phyloP scores from a whole-genome alignment of 345 rosid species.

The Psidium friedrichsthalianum region DNA sequence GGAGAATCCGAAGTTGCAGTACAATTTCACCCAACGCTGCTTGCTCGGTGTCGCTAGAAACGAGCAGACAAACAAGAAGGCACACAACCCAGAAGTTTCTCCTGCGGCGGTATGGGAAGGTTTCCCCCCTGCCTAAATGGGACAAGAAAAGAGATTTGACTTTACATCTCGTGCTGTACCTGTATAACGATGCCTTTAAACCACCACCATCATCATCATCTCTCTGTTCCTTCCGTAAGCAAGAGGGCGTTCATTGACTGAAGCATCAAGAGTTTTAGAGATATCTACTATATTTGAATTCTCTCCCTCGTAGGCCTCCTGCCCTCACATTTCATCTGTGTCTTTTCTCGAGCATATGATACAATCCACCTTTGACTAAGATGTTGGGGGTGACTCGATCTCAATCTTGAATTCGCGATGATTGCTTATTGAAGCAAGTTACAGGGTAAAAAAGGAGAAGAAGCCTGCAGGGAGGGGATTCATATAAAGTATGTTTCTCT shows the following conservation, averaged over 20 bases:
- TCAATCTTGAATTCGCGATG: too few species aligned
- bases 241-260: background rate
- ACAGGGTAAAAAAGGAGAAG: background rate
- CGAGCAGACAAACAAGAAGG: background rate
- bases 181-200: background rate
- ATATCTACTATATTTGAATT: conserved; percentile 8
- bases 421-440: background rate
- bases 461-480: conserved; percentile 2
- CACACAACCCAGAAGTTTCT: background rate
- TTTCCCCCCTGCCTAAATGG: background rate
- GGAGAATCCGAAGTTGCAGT: background rate
- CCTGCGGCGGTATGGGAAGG: background rate
- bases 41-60: background rate
- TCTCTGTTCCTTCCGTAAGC: background rate
- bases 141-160: background rate
- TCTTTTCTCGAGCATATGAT: background rate
- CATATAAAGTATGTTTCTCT: conserved; percentile 15
- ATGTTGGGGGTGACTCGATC: background rate
- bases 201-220: background rate
- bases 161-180: background rate
- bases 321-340: background rate
- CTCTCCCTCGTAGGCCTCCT: conserved; percentile 22
- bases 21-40: background rate
- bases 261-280: background rate
- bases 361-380: background rate